Conservation (phyloP, 176 grass and related monocot genomes). For the Eragrostis curvula region DNA sequence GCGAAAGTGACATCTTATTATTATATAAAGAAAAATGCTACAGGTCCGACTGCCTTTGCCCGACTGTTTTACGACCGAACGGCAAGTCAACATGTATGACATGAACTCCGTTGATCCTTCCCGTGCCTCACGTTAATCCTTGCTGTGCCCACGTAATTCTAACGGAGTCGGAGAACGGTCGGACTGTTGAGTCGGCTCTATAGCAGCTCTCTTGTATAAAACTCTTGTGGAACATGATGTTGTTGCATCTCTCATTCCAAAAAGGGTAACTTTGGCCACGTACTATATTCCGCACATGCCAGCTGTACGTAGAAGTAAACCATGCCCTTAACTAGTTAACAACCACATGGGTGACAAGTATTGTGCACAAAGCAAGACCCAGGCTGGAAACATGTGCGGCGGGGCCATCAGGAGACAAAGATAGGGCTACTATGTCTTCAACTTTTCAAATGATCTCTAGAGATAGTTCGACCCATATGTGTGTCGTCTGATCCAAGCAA, state of each 20-base stretch:
- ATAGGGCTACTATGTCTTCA: background rate
- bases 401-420: background rate
- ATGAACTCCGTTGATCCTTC: no score
- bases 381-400: background rate
- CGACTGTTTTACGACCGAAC: no score
- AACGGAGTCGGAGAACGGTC: no score
- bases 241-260: background rate
- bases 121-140: no score
- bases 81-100: no score
- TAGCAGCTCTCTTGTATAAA: no score
- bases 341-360: background rate
- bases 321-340: slow-evolving; percentile 1
- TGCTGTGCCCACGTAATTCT: no score
- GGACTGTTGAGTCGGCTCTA: no score
- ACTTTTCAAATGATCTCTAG: background rate
- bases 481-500: background rate
- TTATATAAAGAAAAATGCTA: no score
- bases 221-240: slow-evolving; percentile 6
- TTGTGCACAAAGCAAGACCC: background rate
- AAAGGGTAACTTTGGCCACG: background rate
- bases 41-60: no score
- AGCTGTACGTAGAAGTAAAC: background rate
- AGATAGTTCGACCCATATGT: slow-evolving; percentile 7
- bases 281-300: no score
- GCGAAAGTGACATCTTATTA: background rate